Conservation (phyloP, 2,329 filamentous ascomycete genomes). For the Diplodia intermedia region DNA sequence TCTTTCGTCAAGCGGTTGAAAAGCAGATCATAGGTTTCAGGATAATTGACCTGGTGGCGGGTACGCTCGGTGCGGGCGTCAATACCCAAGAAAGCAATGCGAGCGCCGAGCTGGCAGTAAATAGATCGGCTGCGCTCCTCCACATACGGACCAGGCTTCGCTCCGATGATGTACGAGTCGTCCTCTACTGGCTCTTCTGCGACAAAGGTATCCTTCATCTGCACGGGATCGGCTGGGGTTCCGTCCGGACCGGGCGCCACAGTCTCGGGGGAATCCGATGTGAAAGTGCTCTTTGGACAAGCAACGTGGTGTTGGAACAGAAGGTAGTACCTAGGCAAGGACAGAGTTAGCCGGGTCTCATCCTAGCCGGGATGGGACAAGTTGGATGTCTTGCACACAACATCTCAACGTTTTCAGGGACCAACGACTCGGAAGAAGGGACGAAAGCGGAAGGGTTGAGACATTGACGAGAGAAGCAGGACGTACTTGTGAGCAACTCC, state of each 20-base stretch:
- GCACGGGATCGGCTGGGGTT: conserved; percentile 68
- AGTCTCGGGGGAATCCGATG: conserved; percentile 70
- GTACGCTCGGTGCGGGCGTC: conserved; percentile 76
- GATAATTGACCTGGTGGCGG: conserved; percentile 90
- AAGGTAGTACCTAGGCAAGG: conserved; percentile 62
- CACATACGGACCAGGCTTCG: conserved; percentile 72
- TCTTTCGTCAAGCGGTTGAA: conserved; percentile 63
- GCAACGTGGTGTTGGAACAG: conserved; percentile 79
- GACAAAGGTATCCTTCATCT: conserved; percentile 78
- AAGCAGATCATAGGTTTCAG: conserved; percentile 67
- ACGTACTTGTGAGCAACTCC: conserved; percentile 58
- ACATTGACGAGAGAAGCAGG: not conserved
- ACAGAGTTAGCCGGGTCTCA: not conserved
- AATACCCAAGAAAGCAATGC: conserved; percentile 68
- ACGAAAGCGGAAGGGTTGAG: conserved; percentile 1
- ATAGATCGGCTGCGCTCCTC: conserved; percentile 67
- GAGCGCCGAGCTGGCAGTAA: conserved; percentile 68
- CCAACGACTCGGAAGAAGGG: not conserved
- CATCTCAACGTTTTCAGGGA: not conserved
- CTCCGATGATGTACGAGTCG: conserved; percentile 78
- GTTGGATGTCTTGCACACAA: not conserved
- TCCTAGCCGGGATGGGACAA: not conserved
- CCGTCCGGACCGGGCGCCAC: conserved; percentile 57
- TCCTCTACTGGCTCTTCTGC: conserved; percentile 64
- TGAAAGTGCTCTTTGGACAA: conserved; percentile 85